These are phyloP conservation scores for Pseudogymnoascus sp. DNA, from an alignment of 2,329 filamentous ascomycete genomes.

Conservation along the genomic window DNA sequence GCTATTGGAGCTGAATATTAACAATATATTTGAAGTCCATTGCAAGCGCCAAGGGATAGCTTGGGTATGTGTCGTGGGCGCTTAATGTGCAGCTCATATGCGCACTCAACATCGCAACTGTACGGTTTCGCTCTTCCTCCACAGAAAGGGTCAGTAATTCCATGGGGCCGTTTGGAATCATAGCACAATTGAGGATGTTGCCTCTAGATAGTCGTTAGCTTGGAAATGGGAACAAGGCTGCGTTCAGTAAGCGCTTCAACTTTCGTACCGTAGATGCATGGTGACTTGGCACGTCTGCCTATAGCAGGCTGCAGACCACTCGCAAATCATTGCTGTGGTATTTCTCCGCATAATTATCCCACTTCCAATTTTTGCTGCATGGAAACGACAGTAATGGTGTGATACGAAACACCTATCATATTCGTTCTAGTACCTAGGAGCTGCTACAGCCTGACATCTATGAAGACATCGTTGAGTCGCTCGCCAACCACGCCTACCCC, in stretches of 20 bases:
- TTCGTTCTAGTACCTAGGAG: not conserved
- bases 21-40: not conserved
- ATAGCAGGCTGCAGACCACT: not conserved
- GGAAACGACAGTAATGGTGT: not conserved
- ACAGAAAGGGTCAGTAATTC: not conserved
- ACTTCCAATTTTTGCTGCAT: not conserved
- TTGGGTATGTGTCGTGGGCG: not conserved
- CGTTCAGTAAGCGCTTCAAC: not conserved
- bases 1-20: not conserved
- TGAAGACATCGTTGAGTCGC: not conserved
- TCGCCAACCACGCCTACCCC: not conserved
- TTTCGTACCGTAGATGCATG: not conserved
- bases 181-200: not conserved
- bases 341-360: not conserved
- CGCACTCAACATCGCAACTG: not conserved
- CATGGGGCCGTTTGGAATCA: not conserved
- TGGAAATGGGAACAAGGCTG: not conserved
- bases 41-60: not conserved
- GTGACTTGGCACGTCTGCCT: not conserved
- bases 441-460: not conserved
- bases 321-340: not conserved
- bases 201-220: not conserved
- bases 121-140: not conserved
- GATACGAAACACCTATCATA: not conserved
- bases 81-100: not conserved